Evolutionary conservation across 495 filamentous ascomycete species (phyloP), one percentile per base, ranked within the genome.

Genomic region (Penicillium tannophilum): DNA sequence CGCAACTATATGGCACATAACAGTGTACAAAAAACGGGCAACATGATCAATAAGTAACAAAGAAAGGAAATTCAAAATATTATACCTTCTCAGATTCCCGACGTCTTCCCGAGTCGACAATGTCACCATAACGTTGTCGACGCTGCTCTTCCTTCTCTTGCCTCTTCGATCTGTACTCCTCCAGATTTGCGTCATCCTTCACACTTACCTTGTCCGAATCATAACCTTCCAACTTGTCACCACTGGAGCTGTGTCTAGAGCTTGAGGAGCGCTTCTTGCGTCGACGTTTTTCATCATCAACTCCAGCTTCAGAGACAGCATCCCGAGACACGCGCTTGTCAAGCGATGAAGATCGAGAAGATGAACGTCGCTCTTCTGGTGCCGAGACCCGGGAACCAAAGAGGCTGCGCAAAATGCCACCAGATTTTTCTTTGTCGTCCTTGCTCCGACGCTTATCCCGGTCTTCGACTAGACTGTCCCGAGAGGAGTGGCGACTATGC

Each of bases 81-180:
- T 76, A 78, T 80, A 80, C 77, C 77, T 80, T 80, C 70, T 73
- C 72, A 67, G 64, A 70, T 46, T 65, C 63, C 64, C 65, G 58
- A 55, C 61, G 59, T 41, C 63, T 67, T 55, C 72, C 72, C 28
- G 65, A 71, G 19, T 73, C 76, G 58, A 67, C 58, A 60, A 67
- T 71, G 14, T 73, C 74, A 48, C 72, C 76, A 49, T 78, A 73
- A 54, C 61, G 64, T 49, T 77, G 69, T 56, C 73, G 72, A 52
- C 76, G 72, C 46, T 60, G 63, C 48, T 76, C 74, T 62, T 79
- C 72, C 69, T 72, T 72, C 54, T 69, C 67, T 52, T 72, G 70
- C 53, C 74, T 70, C 61, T 65, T 66, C 8, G 65, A 70, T 59
- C 72, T 73, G 57, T 72, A 72, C 42, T 70, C 65, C 60, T 76